A percentile compares a stretch with the other conserved stretches of the same genome.
These are phyloP conservation scores for Boletus vermiculosoides DNA, from an alignment of 768 basidiomycete genomes.

Conservation along the genomic window DNA sequence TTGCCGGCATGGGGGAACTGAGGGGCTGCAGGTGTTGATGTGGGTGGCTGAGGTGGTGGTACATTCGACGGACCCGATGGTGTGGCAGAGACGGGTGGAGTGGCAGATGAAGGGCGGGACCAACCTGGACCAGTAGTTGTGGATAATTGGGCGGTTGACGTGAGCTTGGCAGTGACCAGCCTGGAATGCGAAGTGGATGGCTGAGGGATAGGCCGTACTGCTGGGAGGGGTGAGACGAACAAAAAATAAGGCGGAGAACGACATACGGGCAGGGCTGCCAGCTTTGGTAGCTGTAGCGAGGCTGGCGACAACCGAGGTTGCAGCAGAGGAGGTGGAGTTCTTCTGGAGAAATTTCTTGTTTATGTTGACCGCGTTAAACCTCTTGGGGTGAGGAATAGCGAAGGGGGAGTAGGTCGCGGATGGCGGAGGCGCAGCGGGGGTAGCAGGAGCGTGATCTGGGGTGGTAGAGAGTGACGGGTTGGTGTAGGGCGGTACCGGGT, in stretches of 20 bases:
- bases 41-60: constrained; percentile 46
- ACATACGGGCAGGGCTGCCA: constrained; percentile 54
- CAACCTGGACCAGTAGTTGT: constrained; percentile 64
- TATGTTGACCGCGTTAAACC: constrained; percentile 87
- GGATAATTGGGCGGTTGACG: constrained; percentile 58
- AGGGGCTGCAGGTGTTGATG: constrained; percentile 40
- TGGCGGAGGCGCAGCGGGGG: constrained; percentile 1
- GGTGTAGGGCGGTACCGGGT: constrained; percentile 10
- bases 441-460: constrained; percentile 18
- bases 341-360: constrained; percentile 97
- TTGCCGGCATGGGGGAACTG: constrained; percentile 60
- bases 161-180: constrained; percentile 85
- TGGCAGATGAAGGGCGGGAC: constrained; percentile 75
- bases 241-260: background rate
- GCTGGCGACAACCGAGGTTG: constrained; percentile 43
- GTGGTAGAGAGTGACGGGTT: constrained; percentile 11
- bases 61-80: constrained; percentile 45
- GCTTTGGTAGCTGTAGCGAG: constrained; percentile 45
- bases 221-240: constrained; percentile 12
- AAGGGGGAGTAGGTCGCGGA: constrained; percentile 23
- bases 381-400: constrained; percentile 63
- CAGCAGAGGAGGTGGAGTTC: constrained; percentile 59
- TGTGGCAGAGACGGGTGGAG: constrained; percentile 55
- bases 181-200: constrained; percentile 65
- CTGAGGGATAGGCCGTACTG: constrained; percentile 60